These are phyloP conservation scores for Fusarium lyarnte DNA, from an alignment of 2,329 filamentous ascomycete species.

Conservation along the genomic window DNA sequence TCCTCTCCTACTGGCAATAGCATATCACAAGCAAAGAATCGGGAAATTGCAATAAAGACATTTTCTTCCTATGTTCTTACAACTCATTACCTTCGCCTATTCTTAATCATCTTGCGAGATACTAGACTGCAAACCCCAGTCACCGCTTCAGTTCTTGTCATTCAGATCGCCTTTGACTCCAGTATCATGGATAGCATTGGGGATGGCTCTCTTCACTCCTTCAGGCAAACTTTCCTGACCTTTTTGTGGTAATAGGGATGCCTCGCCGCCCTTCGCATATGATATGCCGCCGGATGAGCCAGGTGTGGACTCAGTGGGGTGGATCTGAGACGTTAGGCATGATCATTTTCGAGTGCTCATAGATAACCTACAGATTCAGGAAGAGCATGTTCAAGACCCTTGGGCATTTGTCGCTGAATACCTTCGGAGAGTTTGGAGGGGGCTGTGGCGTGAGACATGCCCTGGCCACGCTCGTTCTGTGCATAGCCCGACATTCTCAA, in stretches of 20 bases:
- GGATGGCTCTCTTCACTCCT: slow-evolving; percentile 31
- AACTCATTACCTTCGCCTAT: fast-evolving
- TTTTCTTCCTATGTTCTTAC: fast-evolving
- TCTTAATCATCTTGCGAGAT: neutral
- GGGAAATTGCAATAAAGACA: neutral
- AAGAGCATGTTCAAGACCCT: slow-evolving; percentile 29
- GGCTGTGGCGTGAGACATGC: slow-evolving; percentile 34
- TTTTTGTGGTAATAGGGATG: slow-evolving; percentile 38
- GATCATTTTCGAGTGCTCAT: fast-evolving
- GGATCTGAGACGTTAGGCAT: slow-evolving; percentile 20
- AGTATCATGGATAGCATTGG: slow-evolving; percentile 37
- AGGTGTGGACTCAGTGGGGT: slow-evolving; percentile 29
- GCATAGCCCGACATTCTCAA: neutral
- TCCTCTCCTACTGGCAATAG: neutral
- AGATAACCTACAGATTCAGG: slow-evolving; percentile 29
- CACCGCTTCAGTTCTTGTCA: slow-evolving; percentile 1
- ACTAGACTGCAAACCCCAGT: neutral
- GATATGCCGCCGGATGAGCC: slow-evolving; percentile 28
- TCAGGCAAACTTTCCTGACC: slow-evolving; percentile 39
- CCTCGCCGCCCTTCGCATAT: slow-evolving; percentile 30
- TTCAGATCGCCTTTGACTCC: slow-evolving; percentile 16
- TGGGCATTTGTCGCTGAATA: slow-evolving; percentile 30
- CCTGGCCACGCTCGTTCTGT: slow-evolving; percentile 26
- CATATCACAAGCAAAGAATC: neutral
- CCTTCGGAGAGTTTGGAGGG: slow-evolving; percentile 28